Percentiles rank a stretch among this genome's conserved stretches.
Evolutionary conservation across 192 early-diverging fungal genomes (phyloP).

Genomic region (Cladochytrium replicatum): DNA sequence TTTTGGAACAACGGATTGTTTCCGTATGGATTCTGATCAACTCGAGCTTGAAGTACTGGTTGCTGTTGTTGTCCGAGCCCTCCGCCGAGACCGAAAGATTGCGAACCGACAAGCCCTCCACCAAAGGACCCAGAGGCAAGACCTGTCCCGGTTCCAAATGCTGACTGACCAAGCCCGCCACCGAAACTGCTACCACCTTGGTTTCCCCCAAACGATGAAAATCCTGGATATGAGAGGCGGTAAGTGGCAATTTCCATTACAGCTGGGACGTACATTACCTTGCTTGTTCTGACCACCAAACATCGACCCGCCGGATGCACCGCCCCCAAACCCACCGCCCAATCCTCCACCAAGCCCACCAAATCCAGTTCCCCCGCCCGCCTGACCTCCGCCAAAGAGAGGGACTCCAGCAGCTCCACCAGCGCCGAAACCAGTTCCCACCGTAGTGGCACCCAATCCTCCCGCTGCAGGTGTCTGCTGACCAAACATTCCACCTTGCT

Average conservation of each 20-base stretch:
- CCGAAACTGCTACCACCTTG: slow-evolving; percentile 3
- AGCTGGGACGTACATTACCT: not conserved
- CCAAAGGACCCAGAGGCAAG: slow-evolving; percentile 11
- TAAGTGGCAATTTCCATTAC: slow-evolving; percentile 10
- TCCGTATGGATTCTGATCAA: slow-evolving; percentile 85
- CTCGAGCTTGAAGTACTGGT: slow-evolving; percentile 50
- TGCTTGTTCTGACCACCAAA: slow-evolving; percentile 1
- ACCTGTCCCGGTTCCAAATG: not conserved
- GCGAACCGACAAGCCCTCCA: slow-evolving; percentile 3
- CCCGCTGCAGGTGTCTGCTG: slow-evolving; percentile 4
- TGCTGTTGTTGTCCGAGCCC: not conserved
- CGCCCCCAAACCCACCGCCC: slow-evolving; percentile 8
- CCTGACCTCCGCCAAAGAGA: slow-evolving; percentile 12
- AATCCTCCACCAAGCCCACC: slow-evolving; percentile 11
- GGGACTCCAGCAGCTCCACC: not conserved
- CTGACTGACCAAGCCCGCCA: slow-evolving; percentile 7
- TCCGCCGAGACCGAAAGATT: slow-evolving; percentile 30
- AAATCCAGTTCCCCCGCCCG: slow-evolving; percentile 10
- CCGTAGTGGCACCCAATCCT: slow-evolving; percentile 18
- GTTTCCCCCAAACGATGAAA: not conserved
- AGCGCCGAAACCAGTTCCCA: not conserved
- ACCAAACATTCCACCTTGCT: slow-evolving; percentile 22
- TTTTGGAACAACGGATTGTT: slow-evolving; percentile 65
- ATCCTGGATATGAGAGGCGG: slow-evolving; percentile 10
- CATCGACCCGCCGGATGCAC: slow-evolving; percentile 9